Base-by-base conservation (phyloP, 331 rosid genomes). In the Prunus yedoensis region DNA sequence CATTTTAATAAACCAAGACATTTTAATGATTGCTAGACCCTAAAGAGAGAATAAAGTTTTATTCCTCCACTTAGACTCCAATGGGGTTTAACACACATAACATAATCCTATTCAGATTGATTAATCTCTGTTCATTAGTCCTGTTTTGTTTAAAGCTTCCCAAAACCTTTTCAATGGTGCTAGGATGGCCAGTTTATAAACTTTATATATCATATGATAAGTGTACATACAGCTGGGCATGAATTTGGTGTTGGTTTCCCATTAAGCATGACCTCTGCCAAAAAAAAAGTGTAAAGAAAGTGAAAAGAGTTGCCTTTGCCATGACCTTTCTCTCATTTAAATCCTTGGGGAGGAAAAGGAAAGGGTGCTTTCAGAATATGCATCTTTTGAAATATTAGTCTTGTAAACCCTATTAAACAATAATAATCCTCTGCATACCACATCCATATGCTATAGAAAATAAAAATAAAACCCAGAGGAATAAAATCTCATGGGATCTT, bases 401-500 rank as follows among this genome's bases (percentile, higher is more conserved):
- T 43, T 63, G 43, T 38, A 38, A 38, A 6, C 43, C 41, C 8
- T 7, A 41, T 61, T 21, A 62, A 43, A 61, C 9, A 60, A 46
- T 27, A 56, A 56, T 20, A 56, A 56, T 56, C 27, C 38, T 17
- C 8, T 30, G 20, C 61, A 63, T 62, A 46, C 43, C 72, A 72
- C 70, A 46, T 68, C 25, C 68, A 79, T 58, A 14, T 53, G 65
- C 52, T 76, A 82, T 78, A 82, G 7, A 47, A 47, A 67, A n/a
- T 28, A 83, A 80, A 82, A 71, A 30, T 23, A 43, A 17, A 54
- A 47, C 58, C n/a, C 70, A 32, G 18, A 63, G 68, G 80, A 80
- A 80, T 75, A 73, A 66, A 32, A 83, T 78, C 81, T 65, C 78
- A 23, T 27, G 81, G 83, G 78, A 85, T 85, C 83, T 65, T 80